Conservation (phyloP, 2,329 filamentous ascomycete genomes). For the Ramichloridium luteum region DNA sequence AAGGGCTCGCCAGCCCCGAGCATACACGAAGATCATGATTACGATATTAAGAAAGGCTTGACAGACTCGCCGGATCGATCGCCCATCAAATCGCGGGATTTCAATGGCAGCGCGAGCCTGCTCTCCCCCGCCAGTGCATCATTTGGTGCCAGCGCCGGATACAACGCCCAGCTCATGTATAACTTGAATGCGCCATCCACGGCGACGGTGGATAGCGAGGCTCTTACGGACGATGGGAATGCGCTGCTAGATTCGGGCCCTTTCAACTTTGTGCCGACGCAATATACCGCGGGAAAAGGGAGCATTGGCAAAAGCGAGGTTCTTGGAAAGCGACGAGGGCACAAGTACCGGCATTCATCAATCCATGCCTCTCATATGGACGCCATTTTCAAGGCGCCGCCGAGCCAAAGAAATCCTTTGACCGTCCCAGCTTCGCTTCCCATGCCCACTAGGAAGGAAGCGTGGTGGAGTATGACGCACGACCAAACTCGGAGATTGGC, state of each 20-base stretch:
- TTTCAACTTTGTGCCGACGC: slow-evolving; percentile 80
- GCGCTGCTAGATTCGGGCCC: too few species aligned
- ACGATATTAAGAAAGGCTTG: slow-evolving; percentile 20
- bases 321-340: slow-evolving; percentile 80
- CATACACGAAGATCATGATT: slow-evolving; percentile 21
- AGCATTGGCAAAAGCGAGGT: slow-evolving; percentile 58
- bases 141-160: too few species aligned
- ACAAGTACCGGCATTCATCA: slow-evolving; percentile 96
- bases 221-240: too few species aligned
- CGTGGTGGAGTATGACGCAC: slow-evolving; percentile 75
- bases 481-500: slow-evolving; percentile 72
- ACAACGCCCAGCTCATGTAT: too few species aligned
- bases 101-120: too few species aligned
- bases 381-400: slow-evolving; percentile 81
- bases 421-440: slow-evolving; percentile 85
- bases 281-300: slow-evolving; percentile 29
- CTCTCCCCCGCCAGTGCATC: too few species aligned
- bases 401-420: slow-evolving; percentile 72
- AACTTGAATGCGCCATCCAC: too few species aligned
- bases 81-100: too few species aligned
- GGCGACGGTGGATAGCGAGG: too few species aligned
- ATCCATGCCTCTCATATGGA: slow-evolving; percentile 74
- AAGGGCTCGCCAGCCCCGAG: slow-evolving; percentile 9
- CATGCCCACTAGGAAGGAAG: slow-evolving; percentile 78
- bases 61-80: slow-evolving; percentile 34